These are phyloP conservation scores for Alternaria tenuissima DNA, from an alignment of 2,329 filamentous ascomycete species.

Conservation along the genomic window DNA sequence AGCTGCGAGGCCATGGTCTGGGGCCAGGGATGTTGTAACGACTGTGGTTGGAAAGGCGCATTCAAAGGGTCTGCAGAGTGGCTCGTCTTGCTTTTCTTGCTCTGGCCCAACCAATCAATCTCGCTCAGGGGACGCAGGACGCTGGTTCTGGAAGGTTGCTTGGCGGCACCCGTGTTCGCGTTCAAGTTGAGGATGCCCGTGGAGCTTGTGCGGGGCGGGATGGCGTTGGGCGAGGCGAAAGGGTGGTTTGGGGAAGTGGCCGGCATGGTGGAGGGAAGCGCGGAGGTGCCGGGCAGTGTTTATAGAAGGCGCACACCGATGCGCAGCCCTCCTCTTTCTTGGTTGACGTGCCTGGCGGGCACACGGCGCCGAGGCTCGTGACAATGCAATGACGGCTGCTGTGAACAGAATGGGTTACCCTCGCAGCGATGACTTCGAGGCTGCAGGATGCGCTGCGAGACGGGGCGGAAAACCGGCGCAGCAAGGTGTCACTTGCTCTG, in stretches of 20 bases:
- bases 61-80: constrained; percentile 31
- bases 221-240: constrained; percentile 51
- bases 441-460: constrained; percentile 17
- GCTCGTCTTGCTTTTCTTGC: constrained; percentile 49
- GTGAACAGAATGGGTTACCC: constrained; percentile 3
- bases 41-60: constrained; percentile 9
- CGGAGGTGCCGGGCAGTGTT: constrained; percentile 4
- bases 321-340: not conserved
- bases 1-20: constrained; percentile 22
- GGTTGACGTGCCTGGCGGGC: constrained; percentile 11
- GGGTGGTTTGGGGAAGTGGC: constrained; percentile 32
- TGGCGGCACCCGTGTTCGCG: constrained; percentile 29
- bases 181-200: constrained; percentile 45
- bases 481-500: constrained; percentile 1
- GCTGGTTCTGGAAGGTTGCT: constrained; percentile 30
- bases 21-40: constrained; percentile 5
- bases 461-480: constrained; percentile 1
- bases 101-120: constrained; percentile 51
- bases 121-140: constrained; percentile 51
- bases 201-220: constrained; percentile 51
- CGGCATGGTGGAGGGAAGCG: constrained; percentile 27
- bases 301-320: constrained; percentile 1
- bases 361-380: constrained; percentile 8
- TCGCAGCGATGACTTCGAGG: not conserved
- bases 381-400: constrained; percentile 16